A percentile compares a stretch with the other conserved stretches of the same genome.
phyloP scores from a whole-genome alignment of 768 basidiomycete genomes.

The Mycena alexandri region DNA sequence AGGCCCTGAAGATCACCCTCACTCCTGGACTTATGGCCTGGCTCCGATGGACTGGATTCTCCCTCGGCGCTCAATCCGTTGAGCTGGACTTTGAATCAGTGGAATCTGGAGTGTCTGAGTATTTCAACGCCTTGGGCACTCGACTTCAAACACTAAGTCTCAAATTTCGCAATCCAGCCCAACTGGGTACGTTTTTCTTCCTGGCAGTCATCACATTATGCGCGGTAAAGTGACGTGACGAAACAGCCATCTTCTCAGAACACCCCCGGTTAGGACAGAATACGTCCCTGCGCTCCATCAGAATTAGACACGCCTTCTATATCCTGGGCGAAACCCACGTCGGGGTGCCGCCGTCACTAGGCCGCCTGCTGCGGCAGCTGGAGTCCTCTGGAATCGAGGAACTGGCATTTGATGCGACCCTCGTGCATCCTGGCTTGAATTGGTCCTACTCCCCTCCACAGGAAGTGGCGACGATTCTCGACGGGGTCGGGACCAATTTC shows the following conservation, averaged over 20 bases:
- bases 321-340: slow-evolving; percentile 7
- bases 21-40: slow-evolving; percentile 2
- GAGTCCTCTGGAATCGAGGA: slow-evolving; percentile 11
- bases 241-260: slow-evolving; percentile 3
- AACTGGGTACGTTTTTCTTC: slow-evolving; percentile 3
- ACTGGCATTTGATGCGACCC: background rate
- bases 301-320: slow-evolving; percentile 7
- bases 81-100: background rate
- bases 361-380: background rate
- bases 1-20: background rate
- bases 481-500: background rate
- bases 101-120: background rate
- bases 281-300: slow-evolving; percentile 4
- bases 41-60: slow-evolving; percentile 18
- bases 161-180: background rate
- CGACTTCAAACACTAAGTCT: slow-evolving; percentile 7
- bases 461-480: slow-evolving; percentile 15
- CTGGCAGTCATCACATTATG: too few relatives aligned
- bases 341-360: background rate
- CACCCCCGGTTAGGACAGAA: background rate
- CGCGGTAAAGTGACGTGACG: background rate
- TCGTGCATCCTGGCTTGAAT: background rate
- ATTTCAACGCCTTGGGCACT: background rate
- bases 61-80: slow-evolving; percentile 10
- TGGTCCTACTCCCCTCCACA: background rate